phyloP scores from a whole-genome alignment of 768 basidiomycete genomes.

The Phaffia tasmanica region DNA sequence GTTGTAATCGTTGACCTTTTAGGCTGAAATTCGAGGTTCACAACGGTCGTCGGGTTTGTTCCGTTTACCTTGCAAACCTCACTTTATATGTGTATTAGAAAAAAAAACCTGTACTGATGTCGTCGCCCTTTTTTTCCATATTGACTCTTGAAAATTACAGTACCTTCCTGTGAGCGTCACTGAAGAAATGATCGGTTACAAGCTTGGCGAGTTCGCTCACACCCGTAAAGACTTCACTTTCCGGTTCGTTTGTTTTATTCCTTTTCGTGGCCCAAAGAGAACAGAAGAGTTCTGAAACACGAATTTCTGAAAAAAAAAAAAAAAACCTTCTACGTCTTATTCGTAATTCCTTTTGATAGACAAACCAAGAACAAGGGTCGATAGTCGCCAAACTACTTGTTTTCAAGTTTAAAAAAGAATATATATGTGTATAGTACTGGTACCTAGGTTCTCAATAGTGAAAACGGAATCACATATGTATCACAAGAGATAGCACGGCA shows the following conservation, averaged over 20 bases:
- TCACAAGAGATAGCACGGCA: no score
- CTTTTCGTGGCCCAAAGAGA: not conserved
- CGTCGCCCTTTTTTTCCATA: not conserved
- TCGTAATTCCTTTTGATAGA: not conserved
- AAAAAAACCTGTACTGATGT: not conserved
- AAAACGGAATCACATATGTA: no score
- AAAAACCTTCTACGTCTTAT: not conserved
- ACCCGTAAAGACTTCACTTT: slow-evolving; percentile 79
- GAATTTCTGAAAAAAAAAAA: no score
- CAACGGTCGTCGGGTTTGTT: slow-evolving; percentile 57
- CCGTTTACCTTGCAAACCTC: not conserved
- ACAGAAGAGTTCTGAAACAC: not conserved
- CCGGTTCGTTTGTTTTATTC: slow-evolving; percentile 51
- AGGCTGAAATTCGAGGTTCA: slow-evolving; percentile 85
- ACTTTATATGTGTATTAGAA: no score
- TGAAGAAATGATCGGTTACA: slow-evolving; percentile 98
- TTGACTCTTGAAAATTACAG: slow-evolving; percentile 33
- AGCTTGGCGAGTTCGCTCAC: slow-evolving; percentile 85
- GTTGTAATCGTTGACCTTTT: slow-evolving; percentile 1
- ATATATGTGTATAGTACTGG: no score
- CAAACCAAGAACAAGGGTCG: slow-evolving; percentile 22
- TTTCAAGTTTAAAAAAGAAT: no score
- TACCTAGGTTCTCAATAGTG: no score
- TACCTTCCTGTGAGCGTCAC: slow-evolving; percentile 75
- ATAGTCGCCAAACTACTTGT: not conserved